phyloP scores from a whole-genome alignment of 1,284 basidiomycete genomes.

The Limonomyces culmigenus region DNA sequence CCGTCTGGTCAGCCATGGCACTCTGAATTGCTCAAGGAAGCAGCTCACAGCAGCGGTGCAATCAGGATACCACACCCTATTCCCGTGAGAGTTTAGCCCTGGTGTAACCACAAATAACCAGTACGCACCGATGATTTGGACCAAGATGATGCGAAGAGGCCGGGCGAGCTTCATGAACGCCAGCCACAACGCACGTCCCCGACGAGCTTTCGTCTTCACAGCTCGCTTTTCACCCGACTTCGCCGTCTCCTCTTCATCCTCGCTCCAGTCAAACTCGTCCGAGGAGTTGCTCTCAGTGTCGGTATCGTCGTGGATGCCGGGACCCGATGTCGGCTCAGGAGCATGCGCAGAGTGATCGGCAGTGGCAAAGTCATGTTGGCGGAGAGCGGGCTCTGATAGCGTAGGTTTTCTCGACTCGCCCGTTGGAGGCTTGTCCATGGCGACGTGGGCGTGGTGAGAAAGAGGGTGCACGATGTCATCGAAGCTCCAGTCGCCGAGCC shows the following conservation, averaged over 20 bases:
- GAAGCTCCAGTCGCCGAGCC: too few relatives aligned
- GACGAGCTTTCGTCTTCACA: slow-evolving; percentile 22
- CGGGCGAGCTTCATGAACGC: slow-evolving; percentile 52
- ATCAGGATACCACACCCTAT: background rate
- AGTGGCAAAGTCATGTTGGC: slow-evolving; percentile 1
- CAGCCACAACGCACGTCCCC: slow-evolving; percentile 41
- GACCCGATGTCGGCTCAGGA: background rate
- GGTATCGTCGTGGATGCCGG: slow-evolving; percentile 14
- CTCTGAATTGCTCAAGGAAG: too few relatives aligned
- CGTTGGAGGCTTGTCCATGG: too few relatives aligned
- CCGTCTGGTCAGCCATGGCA: too few relatives aligned
- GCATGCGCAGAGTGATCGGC: background rate
- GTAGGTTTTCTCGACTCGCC: too few relatives aligned
- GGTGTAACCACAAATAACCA: too few relatives aligned
- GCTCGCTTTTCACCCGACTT: slow-evolving; percentile 8
- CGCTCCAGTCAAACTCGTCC: slow-evolving; percentile 64
- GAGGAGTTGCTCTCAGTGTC: slow-evolving; percentile 44
- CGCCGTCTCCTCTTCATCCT: slow-evolving; percentile 27
- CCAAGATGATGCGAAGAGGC: slow-evolving; percentile 34
- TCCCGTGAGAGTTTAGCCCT: too few relatives aligned
- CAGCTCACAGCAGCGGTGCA: slow-evolving; percentile 50
- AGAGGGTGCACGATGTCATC: too few relatives aligned
- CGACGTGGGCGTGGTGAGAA: too few relatives aligned
- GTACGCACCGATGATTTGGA: slow-evolving; percentile 37
- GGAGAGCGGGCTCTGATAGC: background rate